Percentiles rank a stretch among this genome's conserved stretches.
Evolutionary conservation across 2,329 filamentous ascomycete species (phyloP).

Genomic region (Calonectria hongkongensis): DNA sequence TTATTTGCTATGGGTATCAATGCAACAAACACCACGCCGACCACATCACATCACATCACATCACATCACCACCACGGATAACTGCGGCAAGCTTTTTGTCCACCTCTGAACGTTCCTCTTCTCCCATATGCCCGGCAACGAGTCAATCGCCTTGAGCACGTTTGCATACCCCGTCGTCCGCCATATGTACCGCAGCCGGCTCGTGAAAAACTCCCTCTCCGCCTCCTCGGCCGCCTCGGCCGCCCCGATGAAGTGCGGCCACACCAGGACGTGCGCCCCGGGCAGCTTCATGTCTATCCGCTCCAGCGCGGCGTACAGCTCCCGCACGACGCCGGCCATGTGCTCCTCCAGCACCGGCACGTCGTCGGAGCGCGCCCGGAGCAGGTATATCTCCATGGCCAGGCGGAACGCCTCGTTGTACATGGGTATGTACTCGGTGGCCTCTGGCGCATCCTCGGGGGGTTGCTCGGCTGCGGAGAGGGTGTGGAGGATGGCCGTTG

Average conservation of each 20-base stretch:
- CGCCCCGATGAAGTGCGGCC: conserved; percentile 38
- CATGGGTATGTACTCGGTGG: conserved; percentile 25
- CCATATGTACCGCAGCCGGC: conserved; percentile 34
- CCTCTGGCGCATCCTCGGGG: conserved; percentile 10
- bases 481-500: conserved; percentile 25
- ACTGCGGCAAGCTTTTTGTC: conserved; percentile 35
- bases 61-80: conserved; percentile 42
- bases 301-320: conserved; percentile 19
- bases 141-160: conserved; percentile 38
- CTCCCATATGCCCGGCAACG: conserved; percentile 40
- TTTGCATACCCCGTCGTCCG: conserved; percentile 37
- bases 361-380: conserved; percentile 29
- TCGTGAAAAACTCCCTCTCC: conserved; percentile 28
- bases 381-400: conserved; percentile 38
- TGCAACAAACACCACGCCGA: conserved; percentile 26
- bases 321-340: conserved; percentile 30
- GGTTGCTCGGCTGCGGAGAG: conserved; percentile 29
- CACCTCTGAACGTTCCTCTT: conserved; percentile 33
- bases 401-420: conserved; percentile 39
- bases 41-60: conserved; percentile 30
- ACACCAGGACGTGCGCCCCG: conserved; percentile 39
- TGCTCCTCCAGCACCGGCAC: conserved; percentile 19
- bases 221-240: conserved; percentile 29
- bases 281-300: conserved; percentile 32
- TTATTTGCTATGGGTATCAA: conserved; percentile 2